phyloP scores from a whole-genome alignment of 805 yeast genomes.

The Pichia nanzhaoensis region DNA sequence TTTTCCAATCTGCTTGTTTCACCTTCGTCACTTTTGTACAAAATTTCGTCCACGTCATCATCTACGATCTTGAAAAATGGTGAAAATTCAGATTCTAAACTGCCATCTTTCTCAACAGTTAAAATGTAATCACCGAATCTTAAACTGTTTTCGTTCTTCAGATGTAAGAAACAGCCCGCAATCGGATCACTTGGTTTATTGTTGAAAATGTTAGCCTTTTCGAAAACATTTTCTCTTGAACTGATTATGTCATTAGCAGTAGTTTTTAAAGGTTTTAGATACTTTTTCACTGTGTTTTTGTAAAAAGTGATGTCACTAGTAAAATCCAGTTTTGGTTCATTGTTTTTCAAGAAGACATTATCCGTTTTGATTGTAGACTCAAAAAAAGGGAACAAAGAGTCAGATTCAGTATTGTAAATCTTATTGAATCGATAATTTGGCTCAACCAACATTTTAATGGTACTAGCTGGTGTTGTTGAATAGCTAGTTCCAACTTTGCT shows the following conservation, averaged over 20 bases:
- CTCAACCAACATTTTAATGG: slow-evolving; percentile 5
- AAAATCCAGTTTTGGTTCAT: slow-evolving; percentile 11
- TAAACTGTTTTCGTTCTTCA: slow-evolving; percentile 4
- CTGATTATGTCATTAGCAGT: no score
- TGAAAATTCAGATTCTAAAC: not conserved
- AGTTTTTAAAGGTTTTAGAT: slow-evolving; percentile 12
- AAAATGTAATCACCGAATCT: slow-evolving; percentile 15
- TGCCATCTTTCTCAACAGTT: slow-evolving; percentile 9
- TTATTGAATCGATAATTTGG: slow-evolving; percentile 15
- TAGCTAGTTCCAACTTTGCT: not conserved
- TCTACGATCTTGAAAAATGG: not conserved
- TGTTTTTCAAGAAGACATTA: slow-evolving; percentile 1
- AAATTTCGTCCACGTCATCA: slow-evolving; percentile 1
- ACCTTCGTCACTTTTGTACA: slow-evolving; percentile 4
- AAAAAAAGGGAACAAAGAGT: slow-evolving; percentile 15
- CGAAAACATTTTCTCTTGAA: not conserved
- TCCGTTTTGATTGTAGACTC: not conserved
- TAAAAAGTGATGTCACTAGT: slow-evolving; percentile 9
- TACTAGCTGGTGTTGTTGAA: not conserved
- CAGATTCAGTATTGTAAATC: slow-evolving; percentile 5
- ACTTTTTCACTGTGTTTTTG: slow-evolving; percentile 15
- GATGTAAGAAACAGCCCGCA: slow-evolving; percentile 7
- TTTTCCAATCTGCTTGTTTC: slow-evolving; percentile 21
- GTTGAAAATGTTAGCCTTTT: slow-evolving; percentile 2
- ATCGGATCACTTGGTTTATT: slow-evolving; percentile 6